Evolutionary conservation across 2,329 filamentous ascomycete species (phyloP).

Genomic region (Alternaria metachromatica): DNA sequence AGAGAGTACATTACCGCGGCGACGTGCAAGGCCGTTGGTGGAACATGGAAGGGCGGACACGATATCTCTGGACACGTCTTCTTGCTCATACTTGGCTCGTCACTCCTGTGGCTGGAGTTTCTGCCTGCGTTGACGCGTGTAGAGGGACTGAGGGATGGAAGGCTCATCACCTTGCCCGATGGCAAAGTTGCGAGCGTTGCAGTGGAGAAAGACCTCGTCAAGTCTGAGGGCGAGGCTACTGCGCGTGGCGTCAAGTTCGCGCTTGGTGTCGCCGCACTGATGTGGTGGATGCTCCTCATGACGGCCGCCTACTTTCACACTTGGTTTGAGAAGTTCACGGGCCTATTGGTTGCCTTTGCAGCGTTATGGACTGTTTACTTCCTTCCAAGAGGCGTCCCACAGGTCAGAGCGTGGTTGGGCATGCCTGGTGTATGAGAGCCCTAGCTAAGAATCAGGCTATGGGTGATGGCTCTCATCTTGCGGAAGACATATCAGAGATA

Average conservation of each 20-base stretch:
- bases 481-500: neutral
- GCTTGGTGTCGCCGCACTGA: conserved; percentile 69
- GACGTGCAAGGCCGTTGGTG: conserved; percentile 82
- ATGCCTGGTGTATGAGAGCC: conserved; percentile 53
- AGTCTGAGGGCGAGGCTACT: conserved; percentile 49
- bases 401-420: conserved; percentile 52
- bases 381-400: conserved; percentile 53
- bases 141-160: conserved; percentile 63
- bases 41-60: conserved; percentile 89
- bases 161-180: conserved; percentile 69
- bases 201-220: conserved; percentile 47
- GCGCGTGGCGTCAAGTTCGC: conserved; percentile 63
- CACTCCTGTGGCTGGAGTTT: conserved; percentile 82
- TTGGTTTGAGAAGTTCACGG: conserved; percentile 87
- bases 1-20: conserved; percentile 70
- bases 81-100: conserved; percentile 82
- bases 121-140: conserved; percentile 63
- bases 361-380: conserved; percentile 57
- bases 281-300: conserved; percentile 97
- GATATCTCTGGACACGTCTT: conserved; percentile 97
- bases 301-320: conserved; percentile 98
- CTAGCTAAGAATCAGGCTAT: neutral
- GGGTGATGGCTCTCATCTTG: neutral
- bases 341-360: conserved; percentile 55
- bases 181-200: conserved; percentile 63